These are phyloP conservation scores for Chlamydomonas reinhardtii DNA, from an alignment of 163 green algal species.

Conservation along the genomic window DNA sequence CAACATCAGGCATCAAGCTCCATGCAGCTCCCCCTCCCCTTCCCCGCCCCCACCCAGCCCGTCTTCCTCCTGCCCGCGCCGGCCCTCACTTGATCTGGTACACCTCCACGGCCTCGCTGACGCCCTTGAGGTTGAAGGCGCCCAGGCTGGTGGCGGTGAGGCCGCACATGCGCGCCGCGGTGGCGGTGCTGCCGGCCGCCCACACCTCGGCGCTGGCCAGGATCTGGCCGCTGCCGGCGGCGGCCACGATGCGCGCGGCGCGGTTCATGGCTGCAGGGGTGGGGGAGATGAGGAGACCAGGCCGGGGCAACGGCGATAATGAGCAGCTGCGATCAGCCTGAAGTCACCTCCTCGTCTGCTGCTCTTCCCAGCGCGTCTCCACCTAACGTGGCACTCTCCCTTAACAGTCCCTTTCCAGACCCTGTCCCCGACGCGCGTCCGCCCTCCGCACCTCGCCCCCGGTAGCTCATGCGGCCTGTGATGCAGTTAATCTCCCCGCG, in stretches of 20 bases:
- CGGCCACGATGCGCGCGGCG: constrained; percentile 39
- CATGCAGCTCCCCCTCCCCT: no score
- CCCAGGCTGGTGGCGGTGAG: constrained; percentile 31
- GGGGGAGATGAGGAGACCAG: no score
- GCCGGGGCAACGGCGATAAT: no score
- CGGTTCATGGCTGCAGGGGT: constrained; percentile 45
- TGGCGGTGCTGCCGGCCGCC: background rate
- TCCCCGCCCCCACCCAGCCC: no score
- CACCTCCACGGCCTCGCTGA: constrained; percentile 43
- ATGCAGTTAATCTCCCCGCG: constrained; percentile 53
- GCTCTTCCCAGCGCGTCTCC: no score
- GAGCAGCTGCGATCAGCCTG: no score
- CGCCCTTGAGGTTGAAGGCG: constrained; percentile 41
- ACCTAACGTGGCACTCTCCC: no score
- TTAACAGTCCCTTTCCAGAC: no score
- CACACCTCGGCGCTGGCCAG: constrained; percentile 21
- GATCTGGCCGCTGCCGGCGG: constrained; percentile 46
- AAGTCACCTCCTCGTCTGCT: no score
- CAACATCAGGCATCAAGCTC: no score
- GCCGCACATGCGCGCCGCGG: background rate
- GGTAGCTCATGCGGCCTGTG: constrained; percentile 52
- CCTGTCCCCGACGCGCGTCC: no score
- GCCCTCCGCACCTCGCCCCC: background rate
- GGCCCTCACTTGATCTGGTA: constrained; percentile 34
- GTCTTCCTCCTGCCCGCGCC: background rate